These are phyloP conservation scores for Novymonas esmeraldas DNA, from an alignment of 208 protist species.

Conservation along the genomic window DNA sequence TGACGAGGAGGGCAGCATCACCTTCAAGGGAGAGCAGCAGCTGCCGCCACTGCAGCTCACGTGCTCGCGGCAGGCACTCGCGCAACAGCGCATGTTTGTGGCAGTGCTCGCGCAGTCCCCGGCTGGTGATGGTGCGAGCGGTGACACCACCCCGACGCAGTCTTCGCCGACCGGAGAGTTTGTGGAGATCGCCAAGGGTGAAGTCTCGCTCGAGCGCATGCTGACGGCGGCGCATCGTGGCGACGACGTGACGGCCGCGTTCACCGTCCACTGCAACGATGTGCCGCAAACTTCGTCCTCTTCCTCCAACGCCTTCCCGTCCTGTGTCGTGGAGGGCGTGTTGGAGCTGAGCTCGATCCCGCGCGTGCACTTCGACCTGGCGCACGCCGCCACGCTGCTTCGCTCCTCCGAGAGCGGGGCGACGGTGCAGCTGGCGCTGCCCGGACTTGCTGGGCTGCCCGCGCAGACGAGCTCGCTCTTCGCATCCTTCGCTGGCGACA, in stretches of 20 bases:
- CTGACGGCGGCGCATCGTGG: conserved; percentile 10
- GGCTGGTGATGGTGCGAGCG: background rate
- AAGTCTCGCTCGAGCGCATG: conserved; percentile 1
- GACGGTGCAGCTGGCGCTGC: background rate
- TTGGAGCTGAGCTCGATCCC: background rate
- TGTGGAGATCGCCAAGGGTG: background rate
- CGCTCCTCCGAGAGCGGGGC: background rate
- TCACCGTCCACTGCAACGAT: conserved; percentile 6
- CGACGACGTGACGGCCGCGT: conserved; percentile 6
- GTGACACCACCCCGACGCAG: background rate
- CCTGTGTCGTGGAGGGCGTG: background rate
- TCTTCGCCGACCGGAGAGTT: background rate
- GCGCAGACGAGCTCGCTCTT: background rate
- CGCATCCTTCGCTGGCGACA: background rate
- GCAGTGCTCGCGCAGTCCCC: conserved; percentile 1
- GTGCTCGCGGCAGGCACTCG: conserved; percentile 10
- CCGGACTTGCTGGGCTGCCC: no score
- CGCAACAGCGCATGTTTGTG: conserved; percentile 11
- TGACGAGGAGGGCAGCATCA: conserved; percentile 1
- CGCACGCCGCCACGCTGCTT: background rate
- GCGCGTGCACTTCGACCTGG: background rate
- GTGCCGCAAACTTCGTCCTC: no score
- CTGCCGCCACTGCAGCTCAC: conserved; percentile 18
- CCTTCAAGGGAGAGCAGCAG: conserved; percentile 17
- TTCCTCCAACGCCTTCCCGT: background rate